Conservation (phyloP, 441 rosid species). For the Gossypium lobatum region DNA sequence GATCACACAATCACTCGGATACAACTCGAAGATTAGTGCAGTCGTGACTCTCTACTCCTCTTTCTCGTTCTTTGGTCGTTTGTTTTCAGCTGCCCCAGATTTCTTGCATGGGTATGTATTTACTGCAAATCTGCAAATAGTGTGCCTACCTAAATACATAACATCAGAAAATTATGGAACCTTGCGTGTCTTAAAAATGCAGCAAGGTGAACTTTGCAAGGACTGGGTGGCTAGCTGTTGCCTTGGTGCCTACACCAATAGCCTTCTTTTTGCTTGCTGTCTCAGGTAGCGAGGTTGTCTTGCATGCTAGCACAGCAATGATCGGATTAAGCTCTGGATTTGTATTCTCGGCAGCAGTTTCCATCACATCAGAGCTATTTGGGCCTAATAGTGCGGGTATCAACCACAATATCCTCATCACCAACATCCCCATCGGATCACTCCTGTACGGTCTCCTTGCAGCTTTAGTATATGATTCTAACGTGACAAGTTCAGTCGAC, state of each 20-base stretch:
- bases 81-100: conserved; percentile 78
- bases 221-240: conserved; percentile 76
- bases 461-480: conserved; percentile 55
- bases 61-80: conserved; percentile 76
- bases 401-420: conserved; percentile 83
- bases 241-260: conserved; percentile 59
- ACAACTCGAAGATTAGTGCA: conserved; percentile 27
- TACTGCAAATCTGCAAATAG: neutral
- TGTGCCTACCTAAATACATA: neutral
- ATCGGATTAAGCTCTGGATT: conserved; percentile 81
- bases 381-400: conserved; percentile 71
- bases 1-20: conserved; percentile 67
- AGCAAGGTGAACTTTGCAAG: conserved; percentile 64
- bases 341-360: conserved; percentile 66
- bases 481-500: conserved; percentile 27
- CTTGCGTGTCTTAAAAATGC: conserved; percentile 24
- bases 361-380: conserved; percentile 79
- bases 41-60: conserved; percentile 74
- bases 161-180: conserved; percentile 7
- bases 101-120: conserved; percentile 61
- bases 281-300: conserved; percentile 36
- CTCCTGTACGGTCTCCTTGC: conserved; percentile 78
- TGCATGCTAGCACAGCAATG: conserved; percentile 33
- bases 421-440: conserved; percentile 82
- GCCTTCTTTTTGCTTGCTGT: conserved; percentile 54